Evolutionary conservation across 2,329 filamentous ascomycete genomes (phyloP), one percentile per base, ranked within the genome.

Genomic region (Cryoendolithus antarcticus): DNA sequence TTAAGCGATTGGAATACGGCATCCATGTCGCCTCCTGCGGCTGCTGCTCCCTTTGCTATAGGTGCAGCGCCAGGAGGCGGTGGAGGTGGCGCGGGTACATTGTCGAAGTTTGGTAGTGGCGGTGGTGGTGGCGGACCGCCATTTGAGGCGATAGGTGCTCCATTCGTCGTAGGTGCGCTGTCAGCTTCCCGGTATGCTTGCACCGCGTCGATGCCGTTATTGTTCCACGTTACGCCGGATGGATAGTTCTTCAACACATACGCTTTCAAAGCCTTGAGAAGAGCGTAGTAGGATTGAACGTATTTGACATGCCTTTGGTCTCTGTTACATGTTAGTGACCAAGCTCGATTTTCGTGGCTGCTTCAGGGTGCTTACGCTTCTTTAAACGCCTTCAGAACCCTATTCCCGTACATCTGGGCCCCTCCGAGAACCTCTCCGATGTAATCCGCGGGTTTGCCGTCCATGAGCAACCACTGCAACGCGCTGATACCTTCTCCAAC

Each of bases 1-100:
- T 96, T 96, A 38, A 98, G 68, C 48, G 95, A 82, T 31, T 80
- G 81, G 60, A 98, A 98, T 3, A 98, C 86, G 13, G 89, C 86
- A 13, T 78, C 77, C 61, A 94, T 77, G 40, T 89, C 86, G 21
- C 71, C 62, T 6, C 24, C 24, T 8, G 24, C 19, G 19, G 19
- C 24, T 4, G 44, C 50, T 6, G 62, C 45, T 9, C 37, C 61
- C 15, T 62, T 47, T 15, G 64, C 62, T 2, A 70, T 60, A 7
- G 63, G 57, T 8, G 70, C 57, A 9, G 65, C 57, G 33, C 63
- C 63, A 21, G 80, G 74, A 19, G 80, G 68, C 31, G 77, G 71
- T 2, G 80, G 80, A 8, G 81, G 74, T 21, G 81, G 78, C 30
- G 56, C 51, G 7, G 24, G 24, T 6, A 27, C 24, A 13, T 57